A percentile compares a stretch with the other conserved stretches of the same genome.
Evolutionary conservation across 1,284 basidiomycete genomes (phyloP).

Genomic region (Fomitopsis palustris): DNA sequence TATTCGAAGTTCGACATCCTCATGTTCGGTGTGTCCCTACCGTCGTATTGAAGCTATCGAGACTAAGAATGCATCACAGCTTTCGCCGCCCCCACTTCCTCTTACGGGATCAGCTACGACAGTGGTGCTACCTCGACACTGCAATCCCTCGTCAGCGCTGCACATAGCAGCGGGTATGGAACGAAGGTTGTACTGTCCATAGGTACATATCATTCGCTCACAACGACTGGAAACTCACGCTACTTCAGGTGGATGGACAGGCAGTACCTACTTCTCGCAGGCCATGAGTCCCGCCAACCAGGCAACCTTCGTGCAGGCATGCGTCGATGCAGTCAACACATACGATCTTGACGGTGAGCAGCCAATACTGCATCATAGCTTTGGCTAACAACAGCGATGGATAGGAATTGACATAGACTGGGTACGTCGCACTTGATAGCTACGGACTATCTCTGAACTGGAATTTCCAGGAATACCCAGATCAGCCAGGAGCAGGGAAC

Average conservation of each 20-base stretch:
- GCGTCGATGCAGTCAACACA: slow-evolving; percentile 53
- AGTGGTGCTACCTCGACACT: slow-evolving; percentile 52
- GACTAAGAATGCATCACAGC: slow-evolving; percentile 34
- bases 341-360: slow-evolving; percentile 59
- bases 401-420: not conserved
- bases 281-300: slow-evolving; percentile 50
- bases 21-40: slow-evolving; percentile 45
- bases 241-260: slow-evolving; percentile 45
- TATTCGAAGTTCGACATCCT: slow-evolving; percentile 72
- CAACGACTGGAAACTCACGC: not conserved
- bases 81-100: slow-evolving; percentile 67
- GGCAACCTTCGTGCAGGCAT: slow-evolving; percentile 56
- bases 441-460: not conserved
- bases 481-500: slow-evolving; percentile 62
- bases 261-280: slow-evolving; percentile 62
- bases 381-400: not conserved
- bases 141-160: slow-evolving; percentile 56
- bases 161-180: slow-evolving; percentile 52
- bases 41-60: not conserved
- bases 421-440: not conserved
- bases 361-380: not conserved
- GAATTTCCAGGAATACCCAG: slow-evolving; percentile 61
- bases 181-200: slow-evolving; percentile 71
- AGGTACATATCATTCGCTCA: slow-evolving; percentile 40
- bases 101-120: slow-evolving; percentile 54